These are phyloP conservation scores for Geotrichum bryndzae DNA, from an alignment of 1,139 yeast species.

Conservation along the genomic window DNA sequence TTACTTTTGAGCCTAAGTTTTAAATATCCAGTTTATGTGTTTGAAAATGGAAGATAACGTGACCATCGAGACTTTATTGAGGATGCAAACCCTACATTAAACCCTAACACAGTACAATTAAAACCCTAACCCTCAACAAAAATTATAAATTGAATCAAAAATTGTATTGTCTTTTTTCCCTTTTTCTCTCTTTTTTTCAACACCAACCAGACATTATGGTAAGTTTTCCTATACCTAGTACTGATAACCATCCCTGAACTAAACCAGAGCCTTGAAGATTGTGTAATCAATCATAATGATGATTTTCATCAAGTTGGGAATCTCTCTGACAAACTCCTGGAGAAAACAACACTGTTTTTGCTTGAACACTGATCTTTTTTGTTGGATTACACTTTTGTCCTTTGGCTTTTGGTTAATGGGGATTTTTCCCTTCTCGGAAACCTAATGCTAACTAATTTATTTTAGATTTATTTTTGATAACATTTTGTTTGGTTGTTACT, in stretches of 20 bases:
- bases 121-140: not conserved
- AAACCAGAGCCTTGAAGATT: not conserved
- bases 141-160: not conserved
- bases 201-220: not conserved
- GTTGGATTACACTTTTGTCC: not conserved
- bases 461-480: not conserved
- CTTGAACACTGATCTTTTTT: conserved; percentile 28
- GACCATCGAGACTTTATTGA: not conserved
- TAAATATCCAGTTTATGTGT: not conserved
- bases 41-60: not conserved
- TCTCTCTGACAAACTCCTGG: conserved; percentile 37
- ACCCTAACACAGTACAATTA: not conserved
- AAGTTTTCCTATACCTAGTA: not conserved
- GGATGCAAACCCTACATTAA: not conserved
- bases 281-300: conserved; percentile 20
- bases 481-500: not conserved
- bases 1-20: not conserved
- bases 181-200: not conserved
- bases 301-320: conserved; percentile 35
- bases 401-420: not conserved
- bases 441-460: not conserved
- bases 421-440: not conserved
- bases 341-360: conserved; percentile 24
- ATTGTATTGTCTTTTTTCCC: not conserved
- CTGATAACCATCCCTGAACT: not conserved